Base-by-base conservation (phyloP, 192 early-diverging fungal species). In the Linnemannia zychae region DNA sequence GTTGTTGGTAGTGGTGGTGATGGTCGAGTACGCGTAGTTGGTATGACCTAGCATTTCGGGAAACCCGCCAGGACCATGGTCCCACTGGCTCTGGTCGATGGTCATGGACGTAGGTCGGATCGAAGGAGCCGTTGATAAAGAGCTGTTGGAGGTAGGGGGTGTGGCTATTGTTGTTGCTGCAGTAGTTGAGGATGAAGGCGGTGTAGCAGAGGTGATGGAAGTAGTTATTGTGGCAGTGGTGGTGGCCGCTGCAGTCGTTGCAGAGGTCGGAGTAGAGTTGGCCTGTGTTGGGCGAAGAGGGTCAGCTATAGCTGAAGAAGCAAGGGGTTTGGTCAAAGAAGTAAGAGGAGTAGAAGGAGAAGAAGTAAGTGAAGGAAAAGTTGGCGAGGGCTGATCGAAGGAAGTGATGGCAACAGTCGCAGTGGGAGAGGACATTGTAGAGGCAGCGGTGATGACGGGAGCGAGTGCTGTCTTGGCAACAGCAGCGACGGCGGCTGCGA, bases 191-290 rank as follows among this genome's bases (percentile, higher is more conserved):
- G 40, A 31, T 17, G 72, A 36, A 38, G 72, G 0, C 20, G 72
- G 53, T 16, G 46, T 24, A 5, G 65, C 37, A 47, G 75, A 9
- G 20, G 63, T 49, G 67, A 69, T 40, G 75, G 63, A n/a, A 4
- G 75, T 57, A 34, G 67, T 69, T 31, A 36, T 69, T 46, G 44
- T 77, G 47, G 75, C 36, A 69, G 66, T 50, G 66, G 65, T 50
- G 66, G 65, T 22, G n/a, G 66, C 52, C 18, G 67, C 31, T 20
- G 65, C 15, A 67, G 40, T 71, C 5, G 67, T 36, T 20, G 44
- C n/a, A 40, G 34, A 71, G 24, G 68, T 71, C 22, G 40, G n/a
- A 46, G 38, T 44, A 71, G 36, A 36, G 11, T 22, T 68, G 36
- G 33, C 36, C 67, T 38, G 36, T 7, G 67, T 36, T 46, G 40